Base-by-base conservation (phyloP, 1,284 basidiomycete species). In the Boletus mariae region DNA sequence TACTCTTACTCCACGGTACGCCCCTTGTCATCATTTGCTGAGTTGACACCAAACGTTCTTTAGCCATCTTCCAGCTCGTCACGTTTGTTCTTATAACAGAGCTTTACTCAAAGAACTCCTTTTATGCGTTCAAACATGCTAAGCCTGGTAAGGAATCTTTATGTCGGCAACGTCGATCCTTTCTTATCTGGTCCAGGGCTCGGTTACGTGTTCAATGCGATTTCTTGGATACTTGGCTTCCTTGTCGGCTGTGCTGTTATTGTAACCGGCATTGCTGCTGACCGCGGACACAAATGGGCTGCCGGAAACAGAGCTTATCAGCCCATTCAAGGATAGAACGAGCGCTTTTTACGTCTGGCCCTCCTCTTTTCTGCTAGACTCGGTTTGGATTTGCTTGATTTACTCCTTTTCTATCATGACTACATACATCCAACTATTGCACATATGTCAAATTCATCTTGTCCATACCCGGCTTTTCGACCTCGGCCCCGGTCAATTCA, bases 301-400 rank as follows among this genome's bases (percentile, higher is more conserved):
- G 87, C 87, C 38, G 87, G 87, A 46, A 85, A 86, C 60, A 76
- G 86, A 52, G 80, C 81, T 9, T 89, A 90, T 63, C 72, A 67
- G 35, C 79, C 75, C 17, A 84, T 87, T 47, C 58, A 53, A 5
- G 66, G 60, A 26, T 71, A 55, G 12, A 3, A 73, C 8, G 9
- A 5, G 9, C 17, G 13, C 37, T 20, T 42, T 32, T 25, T 13
- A 11, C 25, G 25, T 44, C 47, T 8, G 4, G 3, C n/a, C 38
- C 17, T 42, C 4, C 26, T 12, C 3, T 32, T 1, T 48, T 46
- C 12, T 46, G 37, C 38, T 42, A 35, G n/a, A 49, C 44, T 23
- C 20, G 17, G 4, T 41, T 47, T 32, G 20, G 23, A 23, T 20
- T 29, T 8, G 12, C 37, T 12, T 20, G 31, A 20, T 13, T 17